Conservation (phyloP, 2,329 filamentous ascomycete species). For the Amauroascus verrucosus region DNA sequence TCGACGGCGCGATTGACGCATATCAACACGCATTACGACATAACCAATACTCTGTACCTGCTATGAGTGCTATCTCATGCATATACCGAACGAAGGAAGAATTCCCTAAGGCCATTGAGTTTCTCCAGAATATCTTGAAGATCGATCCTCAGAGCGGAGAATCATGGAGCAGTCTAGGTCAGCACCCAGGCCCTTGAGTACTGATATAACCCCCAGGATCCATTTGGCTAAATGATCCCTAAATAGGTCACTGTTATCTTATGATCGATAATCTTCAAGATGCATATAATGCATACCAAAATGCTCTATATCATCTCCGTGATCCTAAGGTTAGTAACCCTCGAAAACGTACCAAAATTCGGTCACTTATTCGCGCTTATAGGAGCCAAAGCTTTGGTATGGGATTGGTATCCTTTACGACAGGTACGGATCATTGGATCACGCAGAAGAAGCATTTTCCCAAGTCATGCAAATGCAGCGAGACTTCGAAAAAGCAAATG, state of each 20-base stretch:
- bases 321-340: constrained; percentile 67
- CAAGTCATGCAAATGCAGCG: constrained; percentile 99
- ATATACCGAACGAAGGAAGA: constrained; percentile 87
- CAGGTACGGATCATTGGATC: constrained; percentile 88
- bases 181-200: constrained; percentile 21
- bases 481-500: constrained; percentile 95
- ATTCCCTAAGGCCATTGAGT: constrained; percentile 88
- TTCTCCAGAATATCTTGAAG: constrained; percentile 80
- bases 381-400: constrained; percentile 98
- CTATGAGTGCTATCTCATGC: constrained; percentile 88
- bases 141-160: constrained; percentile 83
- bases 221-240: not conserved
- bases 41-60: constrained; percentile 77
- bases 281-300: constrained; percentile 92
- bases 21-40: constrained; percentile 84
- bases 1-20: constrained; percentile 77
- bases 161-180: constrained; percentile 91
- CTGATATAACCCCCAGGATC: not conserved
- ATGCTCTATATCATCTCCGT: constrained; percentile 80
- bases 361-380: not conserved
- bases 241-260: constrained; percentile 81
- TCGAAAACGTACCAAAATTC: not conserved
- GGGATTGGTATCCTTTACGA: constrained; percentile 97
- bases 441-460: constrained; percentile 95
- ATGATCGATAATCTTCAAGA: constrained; percentile 99